Base-by-base conservation (phyloP, 2,329 filamentous ascomycete genomes). In the Byssoonygena ceratinophila region DNA sequence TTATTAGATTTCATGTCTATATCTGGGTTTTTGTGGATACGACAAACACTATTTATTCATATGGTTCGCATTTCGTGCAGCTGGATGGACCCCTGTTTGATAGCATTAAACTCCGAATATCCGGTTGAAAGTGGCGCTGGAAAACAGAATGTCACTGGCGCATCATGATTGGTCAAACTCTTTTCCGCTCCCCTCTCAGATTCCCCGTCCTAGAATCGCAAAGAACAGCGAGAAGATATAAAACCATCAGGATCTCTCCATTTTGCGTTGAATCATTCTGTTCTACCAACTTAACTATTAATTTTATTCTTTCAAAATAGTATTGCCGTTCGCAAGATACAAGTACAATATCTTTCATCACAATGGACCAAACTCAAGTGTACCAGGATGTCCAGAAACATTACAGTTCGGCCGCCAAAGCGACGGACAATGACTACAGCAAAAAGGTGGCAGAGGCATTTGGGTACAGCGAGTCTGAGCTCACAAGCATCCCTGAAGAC, bases 391-490 rank as follows among this genome's bases (percentile, higher is more conserved):
- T 60, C 22, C 57, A 56, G 36, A 49, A 59, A 20, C 54, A 57
- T 36, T 61, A 61, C 48, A 57, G 56, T 31, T 52, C 53, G 9
- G 59, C 58, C 4, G 57, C 57, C 47, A 57, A 58, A 66, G 58
- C 64, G 58, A 67, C 66, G 41, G 59, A 66, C 3, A 61, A 64
- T 11, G 59, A 59, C 40, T 72, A 73, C 52, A 68, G 66, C 52
- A 61, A 66, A 32, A 60, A 67, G 3, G 69, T 78, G 9, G 76
- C 77, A 25, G 68, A 68, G 46, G 71, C 77, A 0, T 79, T 80
- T 58, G 77, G 77, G 2, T 80, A 80, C 60, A 67, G 67, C 11
- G 65, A 69, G 7, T 67, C 74, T 27, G 74, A 79, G 47, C 71
- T 79, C 0, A 60, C 63, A 16, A 62, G 57, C n/a, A 69, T 74